Evolutionary conservation across 78 protist species (phyloP).

Genomic region (Dictyostelium purpureum): DNA sequence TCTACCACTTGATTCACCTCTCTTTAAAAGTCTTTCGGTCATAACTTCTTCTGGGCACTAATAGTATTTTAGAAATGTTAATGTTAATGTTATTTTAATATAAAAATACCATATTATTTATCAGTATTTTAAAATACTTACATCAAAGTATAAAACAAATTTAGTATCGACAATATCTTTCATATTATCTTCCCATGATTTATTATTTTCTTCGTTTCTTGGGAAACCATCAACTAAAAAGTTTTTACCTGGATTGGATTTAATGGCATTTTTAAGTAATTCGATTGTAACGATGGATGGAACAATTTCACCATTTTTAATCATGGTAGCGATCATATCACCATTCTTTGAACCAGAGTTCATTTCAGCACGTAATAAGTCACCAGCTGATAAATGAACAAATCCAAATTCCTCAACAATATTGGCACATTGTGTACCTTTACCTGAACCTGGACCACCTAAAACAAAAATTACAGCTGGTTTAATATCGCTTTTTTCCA

Average conservation of each 20-base stretch:
- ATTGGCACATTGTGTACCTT: constrained; percentile 90
- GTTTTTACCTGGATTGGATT: neutral
- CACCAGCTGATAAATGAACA: constrained; percentile 94
- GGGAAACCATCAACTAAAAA: constrained; percentile 93
- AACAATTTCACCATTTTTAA: constrained; percentile 85
- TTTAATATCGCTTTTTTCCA: constrained; percentile 17
- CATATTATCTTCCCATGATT: constrained; percentile 77
- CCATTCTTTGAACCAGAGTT: constrained; percentile 79
- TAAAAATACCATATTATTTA: neutral
- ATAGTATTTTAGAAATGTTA: neutral
- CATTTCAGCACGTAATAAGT: constrained; percentile 91
- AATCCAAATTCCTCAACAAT: constrained; percentile 84
- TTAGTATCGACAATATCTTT: constrained; percentile 43
- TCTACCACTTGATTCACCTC: constrained; percentile 83
- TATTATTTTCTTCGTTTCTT: constrained; percentile 80
- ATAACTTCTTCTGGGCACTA: constrained; percentile 83
- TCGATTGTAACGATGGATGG: constrained; percentile 89
- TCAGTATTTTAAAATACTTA: neutral
- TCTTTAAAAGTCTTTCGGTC: constrained; percentile 66
- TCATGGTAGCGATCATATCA: constrained; percentile 81
- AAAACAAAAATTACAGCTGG: constrained; percentile 67
- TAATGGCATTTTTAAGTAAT: constrained; percentile 77
- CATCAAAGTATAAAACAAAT: constrained; percentile 82
- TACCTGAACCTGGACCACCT: constrained; percentile 87
- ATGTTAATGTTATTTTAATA: neutral